Percentiles rank a stretch among this genome's conserved stretches.
phyloP scores from a whole-genome alignment of 2,329 filamentous ascomycete species.

The Pseudogymnoascus pannorum region DNA sequence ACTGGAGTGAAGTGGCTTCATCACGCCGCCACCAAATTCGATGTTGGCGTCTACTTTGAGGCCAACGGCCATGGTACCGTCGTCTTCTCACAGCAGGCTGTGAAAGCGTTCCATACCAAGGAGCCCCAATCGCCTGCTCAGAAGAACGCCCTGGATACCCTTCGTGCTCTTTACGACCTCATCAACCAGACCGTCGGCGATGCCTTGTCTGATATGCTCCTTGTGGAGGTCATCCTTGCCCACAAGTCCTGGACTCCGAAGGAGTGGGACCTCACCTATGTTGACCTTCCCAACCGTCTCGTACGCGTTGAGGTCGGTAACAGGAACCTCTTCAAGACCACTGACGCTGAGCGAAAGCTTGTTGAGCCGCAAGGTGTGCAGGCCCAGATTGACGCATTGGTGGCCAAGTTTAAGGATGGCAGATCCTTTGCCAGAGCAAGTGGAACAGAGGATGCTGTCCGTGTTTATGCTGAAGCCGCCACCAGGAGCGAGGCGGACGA shows the following conservation, averaged over 20 bases:
- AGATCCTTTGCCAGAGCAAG: conserved; percentile 87
- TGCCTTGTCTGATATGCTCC: conserved; percentile 88
- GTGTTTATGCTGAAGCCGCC: conserved; percentile 92
- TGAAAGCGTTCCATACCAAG: conserved; percentile 69
- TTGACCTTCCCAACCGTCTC: conserved; percentile 90
- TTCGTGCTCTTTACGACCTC: conserved; percentile 75
- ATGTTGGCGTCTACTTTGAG: conserved; percentile 97
- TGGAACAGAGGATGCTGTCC: conserved; percentile 91
- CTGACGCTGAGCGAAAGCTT: conserved; percentile 84
- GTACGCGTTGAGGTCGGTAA: conserved; percentile 84
- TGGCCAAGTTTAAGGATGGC: conserved; percentile 85
- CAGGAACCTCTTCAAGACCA: conserved; percentile 83
- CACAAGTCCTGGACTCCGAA: conserved; percentile 87
- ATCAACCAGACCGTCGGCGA: conserved; percentile 99
- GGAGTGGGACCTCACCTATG: conserved; percentile 91
- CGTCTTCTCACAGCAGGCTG: conserved; percentile 80
- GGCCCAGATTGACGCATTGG: conserved; percentile 75
- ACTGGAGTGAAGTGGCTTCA: conserved; percentile 97
- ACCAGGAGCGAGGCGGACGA: conserved; percentile 86
- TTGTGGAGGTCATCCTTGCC: conserved; percentile 91
- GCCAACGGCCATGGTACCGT: conserved; percentile 97
- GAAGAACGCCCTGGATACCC: conserved; percentile 77
- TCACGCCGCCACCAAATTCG: conserved; percentile 90
- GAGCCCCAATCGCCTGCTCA: conserved; percentile 87
- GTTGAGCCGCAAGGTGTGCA: conserved; percentile 74